phyloP scores from a whole-genome alignment of 139 green algal genomes.

The Auxenochlorella protothecoides region DNA sequence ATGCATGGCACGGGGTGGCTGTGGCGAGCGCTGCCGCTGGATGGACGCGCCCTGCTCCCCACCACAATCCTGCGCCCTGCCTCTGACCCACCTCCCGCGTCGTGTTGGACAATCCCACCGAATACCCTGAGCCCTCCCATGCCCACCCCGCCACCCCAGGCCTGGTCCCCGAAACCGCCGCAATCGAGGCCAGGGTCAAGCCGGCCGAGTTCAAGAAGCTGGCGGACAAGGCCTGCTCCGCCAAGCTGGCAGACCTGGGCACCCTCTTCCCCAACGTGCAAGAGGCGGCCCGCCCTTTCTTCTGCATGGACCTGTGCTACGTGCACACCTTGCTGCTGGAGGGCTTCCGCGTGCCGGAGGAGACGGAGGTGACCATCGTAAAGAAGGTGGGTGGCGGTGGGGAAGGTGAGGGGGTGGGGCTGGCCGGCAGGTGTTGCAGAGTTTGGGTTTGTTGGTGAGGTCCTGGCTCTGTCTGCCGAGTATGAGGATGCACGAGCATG shows the following conservation, averaged over 20 bases:
- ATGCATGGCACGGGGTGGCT: neutral
- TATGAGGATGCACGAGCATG: too few species aligned
- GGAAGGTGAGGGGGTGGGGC: neutral
- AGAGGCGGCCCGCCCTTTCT: slow-evolving; percentile 55
- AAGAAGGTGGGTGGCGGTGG: slow-evolving; percentile 22
- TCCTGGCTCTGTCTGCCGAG: neutral
- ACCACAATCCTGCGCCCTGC: too few species aligned
- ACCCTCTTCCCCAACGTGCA: slow-evolving; percentile 19
- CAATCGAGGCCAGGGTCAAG: slow-evolving; percentile 21
- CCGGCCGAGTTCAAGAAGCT: slow-evolving; percentile 30
- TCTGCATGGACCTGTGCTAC: slow-evolving; percentile 91
- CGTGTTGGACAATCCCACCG: neutral
- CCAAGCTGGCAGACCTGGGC: slow-evolving; percentile 4
- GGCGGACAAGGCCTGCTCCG: slow-evolving; percentile 37
- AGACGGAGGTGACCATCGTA: slow-evolving; percentile 38
- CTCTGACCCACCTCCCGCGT: neutral
- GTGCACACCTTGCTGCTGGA: slow-evolving; percentile 69
- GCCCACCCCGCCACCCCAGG: slow-evolving; percentile 2
- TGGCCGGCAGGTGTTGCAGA: neutral
- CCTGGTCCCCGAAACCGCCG: slow-evolving; percentile 26
- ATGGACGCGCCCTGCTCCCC: too few species aligned
- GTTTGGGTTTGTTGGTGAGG: neutral
- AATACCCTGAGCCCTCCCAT: neutral
- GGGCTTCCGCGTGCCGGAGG: slow-evolving; percentile 60
- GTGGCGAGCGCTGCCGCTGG: neutral